Evolutionary conservation across 2,329 filamentous ascomycete genomes (phyloP).

Genomic region (Erysiphe pulchra): DNA sequence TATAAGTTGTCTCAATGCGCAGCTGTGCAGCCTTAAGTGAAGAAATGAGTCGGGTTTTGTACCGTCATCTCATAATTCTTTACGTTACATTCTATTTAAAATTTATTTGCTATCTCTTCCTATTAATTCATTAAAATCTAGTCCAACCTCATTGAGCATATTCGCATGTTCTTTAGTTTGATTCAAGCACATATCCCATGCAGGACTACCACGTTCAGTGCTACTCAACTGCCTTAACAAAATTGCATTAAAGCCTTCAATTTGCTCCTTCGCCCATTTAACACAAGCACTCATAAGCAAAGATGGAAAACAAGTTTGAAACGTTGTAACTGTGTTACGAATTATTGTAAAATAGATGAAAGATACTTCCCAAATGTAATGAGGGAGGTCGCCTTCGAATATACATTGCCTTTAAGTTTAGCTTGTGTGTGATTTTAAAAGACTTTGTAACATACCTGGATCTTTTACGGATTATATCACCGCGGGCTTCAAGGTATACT

Average conservation of each 20-base stretch:
- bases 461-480: slow-evolving; percentile 53
- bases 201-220: slow-evolving; percentile 46
- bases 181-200: slow-evolving; percentile 65
- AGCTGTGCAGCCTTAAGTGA: too few relatives aligned
- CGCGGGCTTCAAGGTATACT: slow-evolving; percentile 59
- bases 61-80: too few relatives aligned
- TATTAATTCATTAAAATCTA: slow-evolving; percentile 72
- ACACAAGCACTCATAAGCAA: slow-evolving; percentile 83
- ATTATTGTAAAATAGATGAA: slow-evolving; percentile 92
- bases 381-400: slow-evolving; percentile 77
- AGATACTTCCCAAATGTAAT: slow-evolving; percentile 86
- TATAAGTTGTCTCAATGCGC: slow-evolving; percentile 28
- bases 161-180: slow-evolving; percentile 57
- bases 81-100: too few relatives aligned
- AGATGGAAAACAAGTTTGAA: slow-evolving; percentile 65
- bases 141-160: slow-evolving; percentile 58
- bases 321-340: slow-evolving; percentile 74
- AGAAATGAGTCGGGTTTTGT: too few relatives aligned
- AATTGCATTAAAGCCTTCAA: slow-evolving; percentile 72
- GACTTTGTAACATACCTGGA: slow-evolving; percentile 36
- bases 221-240: slow-evolving; percentile 68
- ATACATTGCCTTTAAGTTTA: slow-evolving; percentile 48
- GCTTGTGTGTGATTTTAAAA: not conserved
- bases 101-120: slow-evolving; percentile 23
- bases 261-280: slow-evolving; percentile 91